Evolutionary conservation across 306 rosid genomes (phyloP), one percentile per base, ranked within the genome.

Genomic region (Begonia fuchsioides): DNA sequence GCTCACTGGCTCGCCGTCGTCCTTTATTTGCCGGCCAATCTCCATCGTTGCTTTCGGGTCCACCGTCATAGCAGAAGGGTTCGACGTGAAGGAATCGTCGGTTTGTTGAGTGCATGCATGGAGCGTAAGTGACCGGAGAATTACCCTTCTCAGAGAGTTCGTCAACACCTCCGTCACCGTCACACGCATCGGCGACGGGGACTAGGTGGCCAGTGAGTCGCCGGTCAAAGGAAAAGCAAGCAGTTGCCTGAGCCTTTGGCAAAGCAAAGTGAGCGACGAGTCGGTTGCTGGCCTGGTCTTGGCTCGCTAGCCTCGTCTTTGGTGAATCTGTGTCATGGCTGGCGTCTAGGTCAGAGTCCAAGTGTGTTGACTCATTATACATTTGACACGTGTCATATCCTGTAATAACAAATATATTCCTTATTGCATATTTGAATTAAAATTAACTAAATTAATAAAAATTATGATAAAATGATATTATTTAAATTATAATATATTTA

Each of bases 61-160:
- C 5, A 52, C 61, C 38, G 73, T 76, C 54, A 11, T 86, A 20
- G 93, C 65, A 9, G 93, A 86, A 65, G 95, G 95, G 17, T 78
- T 35, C 60, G 72, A 81, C 9, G 35, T 26, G 35, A 43, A 58
- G 10, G 52, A 32, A 39, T 64, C 54, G 35, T 43, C 69, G n/a
- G 58, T 74, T 13, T 81, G 82, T 48, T 81, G 95, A 93, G 95
- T 86, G 35, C 95, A 86, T 12, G 88, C 85, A 0, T 86, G 93
- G 95, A 76, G 83, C 12, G 20, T 64, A 52, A 49, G 53, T 5
- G 64, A 81, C n/a, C 85, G 77, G 44, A 32, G 65, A 3, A 69
- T 86, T 9, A 76, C 81, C 5, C 72, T 75, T 26, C 75, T 86
- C n/a, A 78, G 82, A 59, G 95, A 81, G 66, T 86, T 81, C 59